Base-by-base conservation (phyloP, 2,329 filamentous ascomycete species). In the Ophiostoma sp. region DNA sequence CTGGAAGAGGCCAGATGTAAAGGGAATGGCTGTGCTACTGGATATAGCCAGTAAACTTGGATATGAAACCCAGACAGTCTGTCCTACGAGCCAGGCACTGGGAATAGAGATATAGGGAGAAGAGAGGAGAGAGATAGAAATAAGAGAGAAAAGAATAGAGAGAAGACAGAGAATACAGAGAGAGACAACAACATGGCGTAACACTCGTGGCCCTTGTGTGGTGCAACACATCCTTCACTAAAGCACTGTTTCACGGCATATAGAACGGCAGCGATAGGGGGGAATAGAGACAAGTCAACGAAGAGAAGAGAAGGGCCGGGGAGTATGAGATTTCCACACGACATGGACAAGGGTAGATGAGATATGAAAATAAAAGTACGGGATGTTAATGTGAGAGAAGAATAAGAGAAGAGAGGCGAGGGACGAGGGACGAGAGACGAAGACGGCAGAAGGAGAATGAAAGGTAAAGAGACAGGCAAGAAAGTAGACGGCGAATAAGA, bases 401-500 rank as follows among this genome's bases (percentile, higher is more conserved):
- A 62, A 20, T n/a, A 31, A 17, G 52, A 62, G n/a, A 23, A 3
- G 27, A 62, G 57, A 31, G n/a, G 2, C n/a, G 20, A 23, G 48
- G 8, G n/a, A 23, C n/a, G 20, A 23, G 48, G 8, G n/a, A 23
- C n/a, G 33, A 62, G 57, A 33, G 3, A 62, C n/a, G 15, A 35
- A 13, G 31, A 5, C 15, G 17, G 27, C 27, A 20, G 23, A 7
- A 57, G 10, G 52, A 7, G n/a, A n/a, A n/a, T 1, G 27, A 33
- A 48, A 48, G 15, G 2, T 23, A 54, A 23, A 54, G 52, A 57
- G n/a, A 27, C 27, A 27, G 48, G 11, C 15, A 57, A 31, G 17
- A 64, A 64, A 64, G 35, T 64, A 33, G 15, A 64, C 57, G 27
- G 57, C 27, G 57, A 64, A 64, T 64, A 64, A 64, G 57, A 64